These are phyloP conservation scores for Pseudotsuga menziesii DNA, from an alignment of 75 land plant species.

Conservation along the genomic window DNA sequence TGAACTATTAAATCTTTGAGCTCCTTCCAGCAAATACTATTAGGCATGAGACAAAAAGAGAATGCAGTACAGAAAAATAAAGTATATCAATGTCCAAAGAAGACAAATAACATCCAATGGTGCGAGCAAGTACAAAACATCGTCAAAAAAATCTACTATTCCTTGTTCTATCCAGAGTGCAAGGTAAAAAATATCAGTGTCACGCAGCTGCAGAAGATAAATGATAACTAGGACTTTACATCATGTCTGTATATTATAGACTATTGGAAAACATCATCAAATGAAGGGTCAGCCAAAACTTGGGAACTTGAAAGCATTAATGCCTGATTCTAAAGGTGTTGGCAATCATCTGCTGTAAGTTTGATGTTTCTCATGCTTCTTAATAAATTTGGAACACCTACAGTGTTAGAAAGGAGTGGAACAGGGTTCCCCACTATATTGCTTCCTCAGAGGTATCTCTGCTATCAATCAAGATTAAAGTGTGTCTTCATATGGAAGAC, in stretches of 20 bases:
- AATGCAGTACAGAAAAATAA: not conserved
- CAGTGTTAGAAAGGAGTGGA: too few species aligned
- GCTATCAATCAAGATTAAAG: too few species aligned
- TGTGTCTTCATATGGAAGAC: too few species aligned
- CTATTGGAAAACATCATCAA: too few species aligned
- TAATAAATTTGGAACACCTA: too few species aligned
- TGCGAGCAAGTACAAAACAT: not conserved
- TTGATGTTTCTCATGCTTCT: not conserved
- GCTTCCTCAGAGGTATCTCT: too few species aligned
- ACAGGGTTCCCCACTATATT: too few species aligned
- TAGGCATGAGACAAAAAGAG: not conserved
- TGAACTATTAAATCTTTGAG: not conserved
- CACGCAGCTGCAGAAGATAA: not conserved
- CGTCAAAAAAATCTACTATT: not conserved
- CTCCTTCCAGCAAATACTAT: not conserved
- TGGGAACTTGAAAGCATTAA: too few species aligned
- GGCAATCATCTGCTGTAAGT: too few species aligned
- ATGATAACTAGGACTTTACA: not conserved
- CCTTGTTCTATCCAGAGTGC: not conserved
- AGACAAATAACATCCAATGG: not conserved
- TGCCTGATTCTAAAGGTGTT: too few species aligned
- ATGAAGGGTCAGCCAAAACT: too few species aligned
- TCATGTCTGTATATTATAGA: not conserved
- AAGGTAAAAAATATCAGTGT: not conserved
- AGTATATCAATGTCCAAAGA: not conserved